Base-by-base conservation (phyloP, 2,329 filamentous ascomycete genomes). In the Monosporascus sp. region DNA sequence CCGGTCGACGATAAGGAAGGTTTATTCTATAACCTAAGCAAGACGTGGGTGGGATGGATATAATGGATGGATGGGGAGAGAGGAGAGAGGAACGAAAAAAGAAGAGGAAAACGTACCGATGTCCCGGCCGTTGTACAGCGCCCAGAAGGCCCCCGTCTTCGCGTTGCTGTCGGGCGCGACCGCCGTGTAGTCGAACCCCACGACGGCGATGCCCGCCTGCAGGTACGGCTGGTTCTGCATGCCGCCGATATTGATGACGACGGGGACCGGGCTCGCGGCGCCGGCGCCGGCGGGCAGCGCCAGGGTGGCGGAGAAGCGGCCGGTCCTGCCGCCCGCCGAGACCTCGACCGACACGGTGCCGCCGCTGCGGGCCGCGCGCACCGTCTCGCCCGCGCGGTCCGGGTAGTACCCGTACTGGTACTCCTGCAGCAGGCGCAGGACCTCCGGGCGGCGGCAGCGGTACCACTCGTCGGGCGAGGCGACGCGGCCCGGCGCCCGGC, bases 371-470 rank as follows among this genome's bases (percentile, higher is more conserved):
- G 75, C 77, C 5, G 76, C 75, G 14, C 71, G 72, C 7, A 79
- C 75, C 3, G 69, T 77, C 54, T 79, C 77, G 36, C 67, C 65
- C 4, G 67, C 65, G 56, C 76, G 76, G 59, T 80, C 75, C 0
- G 76, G 76, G 60, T 79, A 79, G 63, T 76, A 78, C 8, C 76
- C 76, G 58, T 71, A 79, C 64, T 79, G 76, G 64, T 79, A 79
- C 55, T 79, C 73, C 57, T 79, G 76, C 20, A 80, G 66, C 58
- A 79, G 61, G 54, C 72, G 68, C 40, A 79, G n/a, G 50, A 80
- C 76, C 65, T 79, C 76, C 0, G 76, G 77, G 59, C 75, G 75
- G 3, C 76, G 74, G 61, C 76, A 80, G 45, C 67, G 61, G 58
- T 73, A 74, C 76, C 76, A 79, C 57, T 79, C 74, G 40, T 77